phyloP scores from a whole-genome alignment of 768 basidiomycete genomes.

The Nidularia sp. region DNA sequence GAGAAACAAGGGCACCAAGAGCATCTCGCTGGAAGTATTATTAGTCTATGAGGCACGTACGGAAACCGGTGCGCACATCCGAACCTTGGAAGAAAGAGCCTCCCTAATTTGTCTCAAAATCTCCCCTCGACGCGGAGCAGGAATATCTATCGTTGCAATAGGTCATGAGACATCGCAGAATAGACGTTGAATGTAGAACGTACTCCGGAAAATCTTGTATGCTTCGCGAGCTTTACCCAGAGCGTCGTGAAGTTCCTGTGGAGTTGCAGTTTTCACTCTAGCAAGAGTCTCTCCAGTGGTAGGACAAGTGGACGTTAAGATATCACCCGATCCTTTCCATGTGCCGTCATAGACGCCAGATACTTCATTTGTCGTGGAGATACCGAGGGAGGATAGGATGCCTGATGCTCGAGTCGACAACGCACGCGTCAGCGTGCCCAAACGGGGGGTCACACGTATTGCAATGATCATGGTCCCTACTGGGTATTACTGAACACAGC shows the following conservation, averaged over 20 bases:
- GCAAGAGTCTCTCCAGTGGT: slow-evolving; percentile 86
- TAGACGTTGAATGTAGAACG: slow-evolving; percentile 4
- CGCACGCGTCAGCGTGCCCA: slow-evolving; percentile 29
- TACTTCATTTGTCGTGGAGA: slow-evolving; percentile 52
- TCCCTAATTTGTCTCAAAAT: slow-evolving; percentile 84
- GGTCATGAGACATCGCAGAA: not conserved
- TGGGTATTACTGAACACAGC: no score
- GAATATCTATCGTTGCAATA: slow-evolving; percentile 39
- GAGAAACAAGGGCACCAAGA: slow-evolving; percentile 77
- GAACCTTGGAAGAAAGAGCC: slow-evolving; percentile 73
- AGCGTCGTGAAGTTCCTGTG: slow-evolving; percentile 65
- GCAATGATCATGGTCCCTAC: slow-evolving; percentile 9
- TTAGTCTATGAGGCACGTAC: no score
- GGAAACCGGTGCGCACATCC: slow-evolving; percentile 3
- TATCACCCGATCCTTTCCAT: slow-evolving; percentile 75
- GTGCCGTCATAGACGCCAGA: slow-evolving; percentile 79
- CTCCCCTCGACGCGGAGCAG: slow-evolving; percentile 87
- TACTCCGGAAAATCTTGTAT: slow-evolving; percentile 59
- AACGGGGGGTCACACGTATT: slow-evolving; percentile 14
- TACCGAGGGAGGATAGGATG: slow-evolving; percentile 61
- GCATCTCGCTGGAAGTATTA: slow-evolving; percentile 52
- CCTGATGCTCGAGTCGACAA: slow-evolving; percentile 70
- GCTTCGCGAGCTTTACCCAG: slow-evolving; percentile 74
- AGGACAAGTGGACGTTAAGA: slow-evolving; percentile 72
- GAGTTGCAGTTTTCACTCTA: slow-evolving; percentile 67